Evolutionary conservation across 257 asterid genomes (phyloP), one percentile per base, ranked within the genome.

Genomic region (Lantana camara): DNA sequence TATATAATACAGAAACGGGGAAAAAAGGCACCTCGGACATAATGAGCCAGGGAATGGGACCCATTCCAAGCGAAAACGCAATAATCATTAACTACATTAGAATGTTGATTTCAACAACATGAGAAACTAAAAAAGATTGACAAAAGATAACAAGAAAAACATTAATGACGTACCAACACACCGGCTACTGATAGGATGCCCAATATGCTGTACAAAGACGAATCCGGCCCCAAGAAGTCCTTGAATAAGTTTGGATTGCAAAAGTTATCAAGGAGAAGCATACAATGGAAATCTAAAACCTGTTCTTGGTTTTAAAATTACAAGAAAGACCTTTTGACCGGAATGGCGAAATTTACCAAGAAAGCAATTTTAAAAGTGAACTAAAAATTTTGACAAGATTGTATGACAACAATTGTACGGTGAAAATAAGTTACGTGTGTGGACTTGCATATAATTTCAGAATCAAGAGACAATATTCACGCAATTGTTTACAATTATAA

Each of bases 131-230:
- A 30, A 34, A 9, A 38, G 38, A 64, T 23, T 3, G 65, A 51
- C 45, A 23, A 59, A 44, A 35, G 9, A 35, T 4, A 35, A 35
- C 9, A 10, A 35, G n/a, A 35, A 35, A 27, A 27, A 27, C 17
- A 40, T 27, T 41, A 40, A 57, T 56, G 27, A 50, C 87, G 17
- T 73, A 83, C 89, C 82, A 83, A 69, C 9, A 83, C 85, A 52
- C 89, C 98, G 53, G 83, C 84, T 15, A 85, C 86, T 22, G 97
- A 79, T 27, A 89, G 38, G 51, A 89, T 83, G 35, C 97, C 96
- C 73, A 85, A 69, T 51, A 80, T 61, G 48, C 64, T 69, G 66
- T 81, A 78, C 12, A 80, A 14, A 12, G 84, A 59, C 51, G 98
- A 89, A 79, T 77, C 79, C 17, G 44, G 72, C 0, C 67, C 73